Evolutionary conservation across 805 yeast genomes (phyloP), one percentile per base, ranked within the genome.

Genomic region (Candida ovalis): DNA sequence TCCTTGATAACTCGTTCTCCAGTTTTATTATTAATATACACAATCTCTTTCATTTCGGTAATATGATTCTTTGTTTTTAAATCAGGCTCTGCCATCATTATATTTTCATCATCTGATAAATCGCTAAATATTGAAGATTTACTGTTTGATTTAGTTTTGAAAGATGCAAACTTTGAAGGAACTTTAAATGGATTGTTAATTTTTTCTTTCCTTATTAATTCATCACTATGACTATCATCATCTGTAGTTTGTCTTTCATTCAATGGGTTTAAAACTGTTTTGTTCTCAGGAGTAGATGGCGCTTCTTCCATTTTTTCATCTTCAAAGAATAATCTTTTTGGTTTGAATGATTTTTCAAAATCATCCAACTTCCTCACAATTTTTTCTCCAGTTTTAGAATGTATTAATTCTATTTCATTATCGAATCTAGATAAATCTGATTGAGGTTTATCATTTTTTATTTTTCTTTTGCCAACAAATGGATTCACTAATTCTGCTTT

Each of bases 311-410:
- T 5, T 30, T 30, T 5, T 6, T 15, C 30, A 8, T 30, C 42
- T 15, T 47, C 49, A 46, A 71, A 71, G 30, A 59, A 58, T 35
- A 75, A 56, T 41, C 58, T 62, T 45, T 62, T 72, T 0, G 80
- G 80, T 55, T 68, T 70, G 37, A 73, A 61, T 6, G 56, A 56
- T 40, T 61, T 57, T 42, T 73, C 70, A 9, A 50, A 52, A 15
- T 62, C 63, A 21, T 67, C 60, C 36, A 74, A 52, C 28, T 57
- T 54, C 42, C 60, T 56, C 9, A 63, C 56, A 6, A 63, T 57
- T 24, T 63, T 64, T 47, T 72, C 63, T 2, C 78, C 79, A 0
- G 76, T 73, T 44, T 67, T 68, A 48, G 65, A 69, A 57, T 74
- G 68, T 28, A 73, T 54, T 49, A 67, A 58, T 51, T 75, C 78